Evolutionary conservation across 495 filamentous ascomycete genomes (phyloP).

Genomic region (Cladorrhinum samala): DNA sequence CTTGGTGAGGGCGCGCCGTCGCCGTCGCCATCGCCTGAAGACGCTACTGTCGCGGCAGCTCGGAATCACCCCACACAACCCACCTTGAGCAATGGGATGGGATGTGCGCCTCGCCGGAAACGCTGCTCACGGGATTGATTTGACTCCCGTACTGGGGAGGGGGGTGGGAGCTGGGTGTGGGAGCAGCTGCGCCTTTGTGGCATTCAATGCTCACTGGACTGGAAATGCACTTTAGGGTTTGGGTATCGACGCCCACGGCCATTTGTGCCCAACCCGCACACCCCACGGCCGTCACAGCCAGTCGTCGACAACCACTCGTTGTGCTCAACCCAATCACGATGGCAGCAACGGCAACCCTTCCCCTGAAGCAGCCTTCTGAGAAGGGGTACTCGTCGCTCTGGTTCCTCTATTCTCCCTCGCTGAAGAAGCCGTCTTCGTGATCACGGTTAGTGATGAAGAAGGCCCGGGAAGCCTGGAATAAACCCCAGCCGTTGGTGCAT

Average conservation of each 20-base stretch:
- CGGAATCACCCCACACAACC: conserved; percentile 14
- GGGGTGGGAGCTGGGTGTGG: conserved; percentile 24
- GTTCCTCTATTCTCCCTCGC: conserved; percentile 6
- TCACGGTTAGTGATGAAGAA: not conserved
- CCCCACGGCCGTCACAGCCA: conserved; percentile 12
- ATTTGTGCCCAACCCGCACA: conserved; percentile 33
- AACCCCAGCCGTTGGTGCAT: conserved; percentile 14
- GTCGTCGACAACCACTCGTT: conserved; percentile 27
- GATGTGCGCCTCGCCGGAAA: conserved; percentile 4
- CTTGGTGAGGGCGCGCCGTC: no score
- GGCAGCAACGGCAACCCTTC: conserved; percentile 10
- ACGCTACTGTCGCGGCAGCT: conserved; percentile 7
- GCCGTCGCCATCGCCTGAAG: not conserved
- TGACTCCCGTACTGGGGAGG: no score
- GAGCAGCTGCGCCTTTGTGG: conserved; percentile 22
- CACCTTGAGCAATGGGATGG: conserved; percentile 16
- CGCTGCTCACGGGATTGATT: conserved; percentile 22
- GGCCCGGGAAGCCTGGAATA: conserved; percentile 1
- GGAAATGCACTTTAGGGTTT: conserved; percentile 22
- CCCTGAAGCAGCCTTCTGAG: conserved; percentile 6
- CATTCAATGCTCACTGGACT: conserved; percentile 28
- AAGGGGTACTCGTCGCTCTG: conserved; percentile 9
- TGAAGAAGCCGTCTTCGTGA: not conserved
- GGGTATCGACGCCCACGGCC: conserved; percentile 30
- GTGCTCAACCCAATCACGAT: conserved; percentile 23